phyloP scores from a whole-genome alignment of 148 eudicot species.

The Arbutus unedo region DNA sequence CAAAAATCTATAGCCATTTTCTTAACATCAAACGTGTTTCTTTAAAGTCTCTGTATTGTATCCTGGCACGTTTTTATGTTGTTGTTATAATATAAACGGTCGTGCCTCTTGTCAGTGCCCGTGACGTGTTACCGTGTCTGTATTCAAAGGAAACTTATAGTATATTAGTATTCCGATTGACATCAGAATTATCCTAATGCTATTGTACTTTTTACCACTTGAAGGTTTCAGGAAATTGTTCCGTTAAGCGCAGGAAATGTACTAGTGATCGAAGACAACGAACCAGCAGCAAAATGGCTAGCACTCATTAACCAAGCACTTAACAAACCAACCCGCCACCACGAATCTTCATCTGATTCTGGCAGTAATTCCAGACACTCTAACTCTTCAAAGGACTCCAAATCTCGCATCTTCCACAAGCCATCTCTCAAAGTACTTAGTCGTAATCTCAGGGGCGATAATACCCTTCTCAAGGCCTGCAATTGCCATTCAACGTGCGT shows the following conservation, averaged over 20 bases:
- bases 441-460: slow-evolving; percentile 50
- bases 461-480: slow-evolving; percentile 60
- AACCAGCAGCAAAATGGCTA: slow-evolving; percentile 89
- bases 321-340: slow-evolving; percentile 41
- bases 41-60: too few species aligned
- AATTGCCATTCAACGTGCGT: slow-evolving; percentile 40
- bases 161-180: too few species aligned
- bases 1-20: too few species aligned
- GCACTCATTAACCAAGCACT: slow-evolving; percentile 77
- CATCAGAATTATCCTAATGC: neutral
- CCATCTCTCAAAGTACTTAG: slow-evolving; percentile 59
- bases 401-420: slow-evolving; percentile 47
- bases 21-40: too few species aligned
- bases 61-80: too few species aligned
- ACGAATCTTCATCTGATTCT: slow-evolving; percentile 25
- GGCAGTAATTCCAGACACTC: slow-evolving; percentile 34
- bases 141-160: too few species aligned
- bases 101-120: too few species aligned
- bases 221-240: slow-evolving; percentile 95
- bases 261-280: slow-evolving; percentile 69
- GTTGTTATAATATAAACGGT: too few species aligned
- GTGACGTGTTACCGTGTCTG: too few species aligned
- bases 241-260: slow-evolving; percentile 89
- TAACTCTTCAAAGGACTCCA: slow-evolving; percentile 38
- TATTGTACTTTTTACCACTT: neutral